Base-by-base conservation (phyloP, 1,284 basidiomycete genomes). In the Marasmius fiardii region DNA sequence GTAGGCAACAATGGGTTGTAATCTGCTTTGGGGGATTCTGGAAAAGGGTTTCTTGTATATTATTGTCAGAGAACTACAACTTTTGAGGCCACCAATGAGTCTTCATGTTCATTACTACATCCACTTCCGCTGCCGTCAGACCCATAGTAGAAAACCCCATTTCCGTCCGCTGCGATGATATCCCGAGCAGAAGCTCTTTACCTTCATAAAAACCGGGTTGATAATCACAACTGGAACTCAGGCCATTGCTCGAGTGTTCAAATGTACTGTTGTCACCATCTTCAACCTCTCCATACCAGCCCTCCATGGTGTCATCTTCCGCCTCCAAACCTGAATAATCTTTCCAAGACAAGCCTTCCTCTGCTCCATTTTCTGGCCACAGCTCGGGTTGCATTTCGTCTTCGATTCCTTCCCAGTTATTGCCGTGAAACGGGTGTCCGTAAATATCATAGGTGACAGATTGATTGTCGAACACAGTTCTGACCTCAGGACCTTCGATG, bases 61-160 rank as follows among this genome's bases (percentile, higher is more conserved):
- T 33, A 21, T 21, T n/a, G 6, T 54, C 18, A 26, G 8, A 14
- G 48, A 45, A 24, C 67, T 66, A 83, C 53, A 80, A 68, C 56
- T 71, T 75, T 53, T 84, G 78, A 0, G 83, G 86, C 21, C 73
- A 68, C 86, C 87, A 89, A 64, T 89, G 85, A 35, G 74, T 75
- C 51, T 69, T 77, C 60, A 89, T 64, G 54, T 61, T 68, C 58
- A 67, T 78, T 11, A 74, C 85, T 8, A 89, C 83, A 63, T 86
- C 82, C 55, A 72, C 72, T 65, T 89, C 86, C 4, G 72, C 77
- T 28, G 47, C 47, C 18, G 47, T 12, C 6, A 49, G 18, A 16
- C 47, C 31, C 47, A 49, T 33, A n/a, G 12, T 26, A 31, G 54
- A 51, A 20, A 12, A 50, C 51, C 43, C 51, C 41, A 33, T 35